A percentile compares a stretch with the other conserved stretches of the same genome.
Evolutionary conservation across 2,329 filamentous ascomycete species (phyloP).

Genomic region (Calonectria pseudoreteaudii): DNA sequence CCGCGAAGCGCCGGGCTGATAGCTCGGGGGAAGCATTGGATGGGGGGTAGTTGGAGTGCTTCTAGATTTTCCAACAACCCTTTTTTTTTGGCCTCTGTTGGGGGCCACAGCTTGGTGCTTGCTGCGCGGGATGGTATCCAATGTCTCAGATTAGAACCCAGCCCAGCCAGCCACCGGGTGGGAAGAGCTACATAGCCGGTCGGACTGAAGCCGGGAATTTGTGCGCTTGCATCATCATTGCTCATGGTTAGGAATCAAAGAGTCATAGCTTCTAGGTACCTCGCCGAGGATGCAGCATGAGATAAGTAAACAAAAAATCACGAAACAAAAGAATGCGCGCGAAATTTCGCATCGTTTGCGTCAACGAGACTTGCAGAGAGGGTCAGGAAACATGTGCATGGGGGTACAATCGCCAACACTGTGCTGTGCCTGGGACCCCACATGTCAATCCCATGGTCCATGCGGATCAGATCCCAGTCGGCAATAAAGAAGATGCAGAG

Average conservation of each 20-base stretch:
- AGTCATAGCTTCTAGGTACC: neutral
- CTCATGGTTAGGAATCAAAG: neutral
- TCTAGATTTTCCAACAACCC: neutral
- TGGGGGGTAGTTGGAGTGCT: neutral
- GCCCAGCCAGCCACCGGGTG: conserved; percentile 9
- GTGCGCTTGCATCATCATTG: neutral
- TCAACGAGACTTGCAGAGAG: conserved; percentile 28
- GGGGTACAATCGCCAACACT: conserved; percentile 15
- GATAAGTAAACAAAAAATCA: neutral
- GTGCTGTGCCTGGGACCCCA: conserved; percentile 11
- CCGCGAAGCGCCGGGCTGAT: neutral
- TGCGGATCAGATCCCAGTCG: conserved; percentile 29
- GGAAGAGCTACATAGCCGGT: conserved; percentile 9
- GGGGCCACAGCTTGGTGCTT: neutral
- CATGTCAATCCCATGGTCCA: conserved; percentile 34
- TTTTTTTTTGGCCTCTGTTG: neutral
- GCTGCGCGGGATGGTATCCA: neutral
- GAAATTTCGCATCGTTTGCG: conserved; percentile 18
- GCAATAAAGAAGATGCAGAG: neutral
- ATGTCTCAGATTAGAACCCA: neutral
- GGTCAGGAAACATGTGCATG: conserved; percentile 8
- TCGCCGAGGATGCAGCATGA: neutral
- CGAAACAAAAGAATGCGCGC: conserved; percentile 15
- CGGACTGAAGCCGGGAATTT: conserved; percentile 22
- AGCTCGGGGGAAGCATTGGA: neutral